A percentile compares a stretch with the other conserved stretches of the same genome.
phyloP scores from a whole-genome alignment of 1,139 yeast species.

The Trichomonascaceae sp. region DNA sequence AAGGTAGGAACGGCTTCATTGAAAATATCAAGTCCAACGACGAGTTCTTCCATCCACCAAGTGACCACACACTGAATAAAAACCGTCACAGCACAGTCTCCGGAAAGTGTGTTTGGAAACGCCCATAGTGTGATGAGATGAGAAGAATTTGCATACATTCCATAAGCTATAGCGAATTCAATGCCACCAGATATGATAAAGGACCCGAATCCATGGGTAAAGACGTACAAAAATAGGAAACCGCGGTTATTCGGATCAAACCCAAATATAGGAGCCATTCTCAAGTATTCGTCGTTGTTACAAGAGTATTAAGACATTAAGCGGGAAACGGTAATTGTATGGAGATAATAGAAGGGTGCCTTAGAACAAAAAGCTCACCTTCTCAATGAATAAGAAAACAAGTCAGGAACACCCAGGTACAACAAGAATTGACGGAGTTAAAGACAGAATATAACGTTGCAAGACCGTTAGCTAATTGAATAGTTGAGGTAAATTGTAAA shows the following conservation, averaged over 20 bases:
- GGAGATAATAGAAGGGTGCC: neutral
- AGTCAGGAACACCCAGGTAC: neutral
- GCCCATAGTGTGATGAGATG: slow-evolving; percentile 6
- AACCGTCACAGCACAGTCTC: slow-evolving; percentile 9
- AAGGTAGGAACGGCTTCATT: slow-evolving; percentile 4
- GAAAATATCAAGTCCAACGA: slow-evolving; percentile 4
- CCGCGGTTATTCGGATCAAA: slow-evolving; percentile 1
- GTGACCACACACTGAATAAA: slow-evolving; percentile 10
- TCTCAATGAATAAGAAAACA: too few relatives aligned
- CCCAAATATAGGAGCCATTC: slow-evolving; percentile 7
- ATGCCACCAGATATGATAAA: slow-evolving; percentile 7
- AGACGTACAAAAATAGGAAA: slow-evolving; percentile 1
- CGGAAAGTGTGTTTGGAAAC: slow-evolving; percentile 8
- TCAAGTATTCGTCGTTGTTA: neutral
- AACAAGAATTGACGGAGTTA: neutral
- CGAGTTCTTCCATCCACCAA: slow-evolving; percentile 7
- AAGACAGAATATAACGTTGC: neutral
- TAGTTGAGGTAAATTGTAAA: neutral
- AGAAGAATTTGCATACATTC: slow-evolving; percentile 7
- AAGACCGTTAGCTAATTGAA: neutral
- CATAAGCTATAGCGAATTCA: slow-evolving; percentile 10
- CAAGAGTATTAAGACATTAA: neutral
- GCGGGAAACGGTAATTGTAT: neutral
- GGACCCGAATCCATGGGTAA: slow-evolving; percentile 7
- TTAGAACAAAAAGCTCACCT: too few relatives aligned